Conservation (phyloP, 257 asterid species). For the Nyctanthes arbortristis region DNA sequence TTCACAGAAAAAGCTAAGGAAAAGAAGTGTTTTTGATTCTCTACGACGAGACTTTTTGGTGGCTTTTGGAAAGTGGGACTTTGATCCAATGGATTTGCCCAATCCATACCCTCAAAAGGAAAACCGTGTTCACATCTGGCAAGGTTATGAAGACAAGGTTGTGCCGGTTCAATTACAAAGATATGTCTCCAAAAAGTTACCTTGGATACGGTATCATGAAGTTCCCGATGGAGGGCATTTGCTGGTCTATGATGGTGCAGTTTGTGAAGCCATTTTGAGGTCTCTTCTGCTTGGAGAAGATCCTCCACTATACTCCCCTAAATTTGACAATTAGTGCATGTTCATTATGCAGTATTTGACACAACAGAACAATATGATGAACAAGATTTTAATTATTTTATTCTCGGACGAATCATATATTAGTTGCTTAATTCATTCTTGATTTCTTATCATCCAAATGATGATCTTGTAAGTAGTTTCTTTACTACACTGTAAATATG, state of each 20-base stretch:
- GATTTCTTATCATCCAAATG: constrained; percentile 21
- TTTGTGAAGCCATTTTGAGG: constrained; percentile 86
- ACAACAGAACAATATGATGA: neutral
- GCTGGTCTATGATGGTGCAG: constrained; percentile 74
- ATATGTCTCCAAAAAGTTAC: constrained; percentile 55
- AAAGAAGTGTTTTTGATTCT: constrained; percentile 59
- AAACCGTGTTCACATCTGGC: constrained; percentile 54
- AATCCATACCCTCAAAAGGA: constrained; percentile 33
- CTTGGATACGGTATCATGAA: constrained; percentile 93
- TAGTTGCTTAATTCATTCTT: constrained; percentile 23
- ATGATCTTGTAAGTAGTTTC: constrained; percentile 48
- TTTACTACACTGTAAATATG: constrained; percentile 24
- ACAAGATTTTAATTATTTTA: neutral
- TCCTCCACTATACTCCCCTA: constrained; percentile 58
- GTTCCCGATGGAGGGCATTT: constrained; percentile 89
- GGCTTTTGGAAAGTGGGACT: constrained; percentile 90
- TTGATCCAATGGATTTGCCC: constrained; percentile 12
- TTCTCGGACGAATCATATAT: neutral
- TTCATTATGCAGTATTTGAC: neutral
- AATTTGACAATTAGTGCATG: constrained; percentile 24
- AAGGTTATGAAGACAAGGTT: constrained; percentile 52
- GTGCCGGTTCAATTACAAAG: constrained; percentile 32
- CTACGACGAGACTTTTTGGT: constrained; percentile 68
- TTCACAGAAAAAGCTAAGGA: constrained; percentile 60
- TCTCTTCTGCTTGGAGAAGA: constrained; percentile 85